Percentiles rank a stretch among this genome's conserved stretches.
phyloP scores from a whole-genome alignment of 2,329 filamentous ascomycete genomes.

The Emericellopsis cladophorae region DNA sequence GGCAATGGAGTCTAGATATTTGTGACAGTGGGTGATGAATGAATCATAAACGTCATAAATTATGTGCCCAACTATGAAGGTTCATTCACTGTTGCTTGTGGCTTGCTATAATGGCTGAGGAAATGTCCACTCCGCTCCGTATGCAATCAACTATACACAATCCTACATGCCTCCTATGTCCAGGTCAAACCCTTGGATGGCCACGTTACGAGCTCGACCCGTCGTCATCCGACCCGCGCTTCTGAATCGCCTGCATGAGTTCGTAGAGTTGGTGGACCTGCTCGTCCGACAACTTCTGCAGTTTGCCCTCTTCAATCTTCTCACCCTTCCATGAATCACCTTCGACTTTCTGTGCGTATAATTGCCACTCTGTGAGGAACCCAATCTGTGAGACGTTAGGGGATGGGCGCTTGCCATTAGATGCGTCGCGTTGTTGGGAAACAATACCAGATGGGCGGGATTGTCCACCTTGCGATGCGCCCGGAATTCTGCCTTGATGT shows the following conservation, averaged over 20 bases:
- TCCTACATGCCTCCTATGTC: too few species aligned
- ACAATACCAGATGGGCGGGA: slow-evolving; percentile 71
- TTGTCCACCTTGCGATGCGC: slow-evolving; percentile 78
- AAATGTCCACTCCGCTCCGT: too few species aligned
- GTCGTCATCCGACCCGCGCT: slow-evolving; percentile 14
- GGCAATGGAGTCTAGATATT: slow-evolving; percentile 21
- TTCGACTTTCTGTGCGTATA: slow-evolving; percentile 86
- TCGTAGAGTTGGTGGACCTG: slow-evolving; percentile 91
- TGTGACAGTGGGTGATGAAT: slow-evolving; percentile 1
- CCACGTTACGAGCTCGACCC: slow-evolving; percentile 7
- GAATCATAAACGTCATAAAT: neutral
- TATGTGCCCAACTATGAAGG: neutral
- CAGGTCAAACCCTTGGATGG: too few species aligned
- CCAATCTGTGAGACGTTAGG: slow-evolving; percentile 54
- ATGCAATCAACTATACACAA: too few species aligned
- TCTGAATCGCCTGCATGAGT: slow-evolving; percentile 70
- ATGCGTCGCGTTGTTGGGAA: neutral
- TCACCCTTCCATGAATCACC: slow-evolving; percentile 76
- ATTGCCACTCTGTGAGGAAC: slow-evolving; percentile 92
- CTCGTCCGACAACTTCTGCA: slow-evolving; percentile 89
- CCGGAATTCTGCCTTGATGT: slow-evolving; percentile 85
- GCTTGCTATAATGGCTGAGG: too few species aligned
- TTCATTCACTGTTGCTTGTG: neutral
- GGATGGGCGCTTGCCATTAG: neutral
- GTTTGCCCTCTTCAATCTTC: slow-evolving; percentile 69